phyloP scores from a whole-genome alignment of 129 eudicot genomes.

The Smallanthus sonchifolius region DNA sequence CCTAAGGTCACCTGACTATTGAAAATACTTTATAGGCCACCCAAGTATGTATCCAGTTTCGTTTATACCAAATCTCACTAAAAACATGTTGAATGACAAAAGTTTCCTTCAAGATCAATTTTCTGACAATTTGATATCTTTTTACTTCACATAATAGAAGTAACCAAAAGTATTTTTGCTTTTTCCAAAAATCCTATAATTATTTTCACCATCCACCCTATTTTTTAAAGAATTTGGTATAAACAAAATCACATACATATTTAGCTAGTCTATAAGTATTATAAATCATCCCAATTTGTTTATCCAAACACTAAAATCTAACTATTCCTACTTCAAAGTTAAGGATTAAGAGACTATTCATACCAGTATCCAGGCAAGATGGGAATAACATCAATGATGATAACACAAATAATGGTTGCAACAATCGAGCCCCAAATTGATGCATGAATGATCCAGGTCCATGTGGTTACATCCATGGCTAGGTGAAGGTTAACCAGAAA shows the following conservation, averaged over 20 bases:
- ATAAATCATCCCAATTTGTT: not conserved
- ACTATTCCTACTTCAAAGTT: not conserved
- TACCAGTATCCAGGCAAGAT: constrained; percentile 86
- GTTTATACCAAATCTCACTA: too few species aligned
- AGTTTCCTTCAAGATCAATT: not conserved
- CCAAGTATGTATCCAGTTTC: too few species aligned
- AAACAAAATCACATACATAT: not conserved
- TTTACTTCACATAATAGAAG: not conserved
- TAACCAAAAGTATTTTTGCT: not conserved
- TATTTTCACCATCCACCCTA: not conserved
- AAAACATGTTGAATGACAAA: too few species aligned
- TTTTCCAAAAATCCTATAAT: not conserved
- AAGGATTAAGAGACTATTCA: constrained; percentile 16
- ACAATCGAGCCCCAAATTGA: constrained; percentile 81
- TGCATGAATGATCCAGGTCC: constrained; percentile 82
- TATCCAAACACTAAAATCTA: not conserved
- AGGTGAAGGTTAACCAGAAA: constrained; percentile 75
- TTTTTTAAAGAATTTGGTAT: not conserved
- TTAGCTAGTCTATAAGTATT: not conserved
- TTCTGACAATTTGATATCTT: not conserved
- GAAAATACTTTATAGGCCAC: too few species aligned
- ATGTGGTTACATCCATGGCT: constrained; percentile 81
- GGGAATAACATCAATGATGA: constrained; percentile 62
- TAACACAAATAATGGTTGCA: constrained; percentile 74
- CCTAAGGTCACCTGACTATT: too few species aligned